Evolutionary conservation across 352 stramenopile genomes (phyloP).

Genomic region (Blastocystis sp.): DNA sequence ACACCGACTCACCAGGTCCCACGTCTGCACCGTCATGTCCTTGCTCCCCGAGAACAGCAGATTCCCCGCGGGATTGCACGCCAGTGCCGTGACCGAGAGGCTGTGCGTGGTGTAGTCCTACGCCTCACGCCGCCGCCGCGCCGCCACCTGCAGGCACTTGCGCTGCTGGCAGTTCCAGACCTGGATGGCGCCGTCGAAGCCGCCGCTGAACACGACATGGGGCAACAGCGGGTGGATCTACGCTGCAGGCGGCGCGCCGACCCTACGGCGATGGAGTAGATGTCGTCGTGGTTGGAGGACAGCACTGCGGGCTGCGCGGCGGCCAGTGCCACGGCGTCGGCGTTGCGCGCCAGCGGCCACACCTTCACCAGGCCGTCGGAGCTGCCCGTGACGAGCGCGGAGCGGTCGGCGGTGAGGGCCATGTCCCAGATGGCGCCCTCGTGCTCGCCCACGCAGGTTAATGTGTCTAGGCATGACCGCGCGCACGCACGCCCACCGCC

Average conservation of each 20-base stretch:
- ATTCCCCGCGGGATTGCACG: slow-evolving; percentile 55
- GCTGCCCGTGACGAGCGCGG: not conserved
- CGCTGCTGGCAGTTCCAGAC: not conserved
- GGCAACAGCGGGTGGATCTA: not conserved
- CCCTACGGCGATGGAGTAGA: not conserved
- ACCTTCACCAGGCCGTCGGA: not conserved
- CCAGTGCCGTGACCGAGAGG: not conserved
- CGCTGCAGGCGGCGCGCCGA: too few species aligned
- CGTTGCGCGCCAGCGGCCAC: not conserved
- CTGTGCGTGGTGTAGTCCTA: not conserved
- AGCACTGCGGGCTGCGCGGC: not conserved
- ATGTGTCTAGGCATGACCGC: too few species aligned
- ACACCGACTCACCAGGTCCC: slow-evolving; percentile 39
- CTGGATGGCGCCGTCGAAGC: slow-evolving; percentile 32
- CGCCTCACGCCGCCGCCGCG: not conserved
- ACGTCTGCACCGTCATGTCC: not conserved
- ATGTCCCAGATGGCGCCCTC: slow-evolving; percentile 2
- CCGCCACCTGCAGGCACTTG: not conserved
- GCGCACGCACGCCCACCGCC: not conserved
- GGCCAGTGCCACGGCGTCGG: not conserved
- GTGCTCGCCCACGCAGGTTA: too few species aligned
- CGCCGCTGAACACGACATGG: not conserved
- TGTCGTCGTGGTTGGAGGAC: slow-evolving; percentile 25
- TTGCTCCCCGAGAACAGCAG: slow-evolving; percentile 22
- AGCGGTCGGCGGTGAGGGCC: not conserved